These are phyloP conservation scores for Fusarium ramigenum DNA, from an alignment of 2,329 filamentous ascomycete species.

Conservation along the genomic window DNA sequence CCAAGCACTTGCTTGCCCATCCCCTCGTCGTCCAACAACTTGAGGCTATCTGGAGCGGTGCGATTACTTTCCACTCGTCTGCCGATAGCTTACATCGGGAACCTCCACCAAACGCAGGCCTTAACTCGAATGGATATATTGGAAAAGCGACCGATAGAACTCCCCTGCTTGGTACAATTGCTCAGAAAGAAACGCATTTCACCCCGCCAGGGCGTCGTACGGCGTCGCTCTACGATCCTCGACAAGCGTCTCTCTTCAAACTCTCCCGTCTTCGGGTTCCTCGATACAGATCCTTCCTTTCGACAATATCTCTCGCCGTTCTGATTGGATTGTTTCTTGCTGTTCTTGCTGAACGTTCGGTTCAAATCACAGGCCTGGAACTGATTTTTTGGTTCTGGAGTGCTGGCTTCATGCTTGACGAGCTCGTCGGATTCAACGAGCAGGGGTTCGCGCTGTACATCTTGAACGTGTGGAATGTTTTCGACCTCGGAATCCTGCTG, in stretches of 20 bases:
- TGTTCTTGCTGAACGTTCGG: conserved; percentile 78
- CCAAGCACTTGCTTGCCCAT: conserved; percentile 91
- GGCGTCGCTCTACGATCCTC: conserved; percentile 88
- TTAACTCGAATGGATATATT: conserved; percentile 38
- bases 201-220: conserved; percentile 69
- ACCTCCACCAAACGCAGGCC: conserved; percentile 39
- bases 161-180: conserved; percentile 57
- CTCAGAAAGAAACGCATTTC: conserved; percentile 45
- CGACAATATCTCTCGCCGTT: conserved; percentile 85
- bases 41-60: conserved; percentile 97
- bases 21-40: conserved; percentile 92
- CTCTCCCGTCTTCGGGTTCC: conserved; percentile 90
- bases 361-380: conserved; percentile 84
- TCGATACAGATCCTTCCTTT: conserved; percentile 89
- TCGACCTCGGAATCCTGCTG: conserved; percentile 88
- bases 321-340: conserved; percentile 87
- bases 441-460: conserved; percentile 96
- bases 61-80: conserved; percentile 91
- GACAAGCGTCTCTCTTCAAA: conserved; percentile 90
- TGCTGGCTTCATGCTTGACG: conserved; percentile 95
- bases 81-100: conserved; percentile 84
- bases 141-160: conserved; percentile 58
- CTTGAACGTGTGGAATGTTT: conserved; percentile 98
- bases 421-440: conserved; percentile 95
- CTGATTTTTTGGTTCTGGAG: conserved; percentile 98